Base-by-base conservation (phyloP, 2,329 filamentous ascomycete species). In the Colletotrichum cuscutae region DNA sequence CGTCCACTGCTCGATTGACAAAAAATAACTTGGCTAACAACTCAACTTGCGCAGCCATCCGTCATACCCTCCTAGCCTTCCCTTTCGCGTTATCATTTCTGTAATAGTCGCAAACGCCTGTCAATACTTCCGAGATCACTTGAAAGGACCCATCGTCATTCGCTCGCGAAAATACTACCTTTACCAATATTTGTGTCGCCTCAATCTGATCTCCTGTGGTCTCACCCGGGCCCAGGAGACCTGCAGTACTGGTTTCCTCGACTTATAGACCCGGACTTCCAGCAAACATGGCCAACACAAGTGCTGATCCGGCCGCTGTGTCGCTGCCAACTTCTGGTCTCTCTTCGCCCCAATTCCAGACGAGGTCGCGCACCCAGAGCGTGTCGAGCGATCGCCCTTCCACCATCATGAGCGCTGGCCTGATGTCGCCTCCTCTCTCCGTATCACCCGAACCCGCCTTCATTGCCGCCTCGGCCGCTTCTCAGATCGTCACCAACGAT, bases 401-500 rank as follows among this genome's bases (percentile, higher is more conserved):
- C 6, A 84, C 88, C 74, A 86, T 89, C 74, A 85, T 88, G 78
- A 85, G 83, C 81, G 85, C 86, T 78, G 88, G 88, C 78, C 83
- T 93, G 62, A 87, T 90, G 81, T 89, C 91, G 59, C 93, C 94
- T 65, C 93, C 94, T 22, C 81, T 89, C 42, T 86, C 86, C 62
- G 89, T 96, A 71, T 91, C 91, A 58, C 97, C 96, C 11, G 87
- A 93, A 76, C 92, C 97, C 35, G 94, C 92, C 22, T 99, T 97
- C 83, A 95, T 99, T 78, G 95, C 96, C 59, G 88, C 91, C 37
- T 93, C 95, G 58, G 95, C 96, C 71, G 97, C 96, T 64, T 95
- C 94, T 22, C 95, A 98, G 81, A 96, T 97, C 75, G 92, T 98
- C 77, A 96, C 94, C 71, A 95, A 95, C 79, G 93, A 97, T 79